Base-by-base conservation (phyloP, 108 stramenopile genomes). In the Cyclostephanos invisitatus region DNA sequence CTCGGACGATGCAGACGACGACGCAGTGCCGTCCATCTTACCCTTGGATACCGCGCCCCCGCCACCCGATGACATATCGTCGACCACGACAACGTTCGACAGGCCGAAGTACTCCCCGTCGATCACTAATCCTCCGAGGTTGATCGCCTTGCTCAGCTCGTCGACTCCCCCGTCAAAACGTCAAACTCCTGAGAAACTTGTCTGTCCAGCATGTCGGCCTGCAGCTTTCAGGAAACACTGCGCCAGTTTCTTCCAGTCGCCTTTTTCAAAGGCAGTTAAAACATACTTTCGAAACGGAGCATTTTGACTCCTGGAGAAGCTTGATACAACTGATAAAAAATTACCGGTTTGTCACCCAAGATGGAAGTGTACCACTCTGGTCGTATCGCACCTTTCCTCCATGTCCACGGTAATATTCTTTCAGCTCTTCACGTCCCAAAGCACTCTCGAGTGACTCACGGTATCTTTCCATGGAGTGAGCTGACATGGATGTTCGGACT, bases 161-260 rank as follows among this genome's bases (percentile, higher is more conserved):
- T 79, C 77, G 21, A 91, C 64, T 9, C 91, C 93, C 72, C 85
- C 86, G 29, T n/a, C n/a, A n/a, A n/a, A n/a, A n/a, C n/a, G n/a
- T n/a, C n/a, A n/a, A n/a, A n/a, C n/a, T n/a, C n/a, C n/a, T n/a
- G n/a, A n/a, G n/a, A n/a, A n/a, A n/a, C n/a, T n/a, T n/a, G n/a
- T n/a, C n/a, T n/a, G n/a, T n/a, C n/a, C n/a, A n/a, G n/a, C n/a
- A n/a, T n/a, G n/a, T n/a, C n/a, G n/a, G 68, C 83, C 77, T 66
- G 92, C 85, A 7, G 96, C 97, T 50, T 86, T 72, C 12, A 74
- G 70, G 65, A 94, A 90, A 58, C 91, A 96, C 51, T 89, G 80
- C 24, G 95, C 87, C 5, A 99, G 83, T 42, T 85, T 90, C 66
- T 91, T 95, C 98, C 98, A 99, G 54, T 96, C 83, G 25, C 69